Evolutionary conservation across 345 rosid species (phyloP).

Genomic region (Murraya paniculata): DNA sequence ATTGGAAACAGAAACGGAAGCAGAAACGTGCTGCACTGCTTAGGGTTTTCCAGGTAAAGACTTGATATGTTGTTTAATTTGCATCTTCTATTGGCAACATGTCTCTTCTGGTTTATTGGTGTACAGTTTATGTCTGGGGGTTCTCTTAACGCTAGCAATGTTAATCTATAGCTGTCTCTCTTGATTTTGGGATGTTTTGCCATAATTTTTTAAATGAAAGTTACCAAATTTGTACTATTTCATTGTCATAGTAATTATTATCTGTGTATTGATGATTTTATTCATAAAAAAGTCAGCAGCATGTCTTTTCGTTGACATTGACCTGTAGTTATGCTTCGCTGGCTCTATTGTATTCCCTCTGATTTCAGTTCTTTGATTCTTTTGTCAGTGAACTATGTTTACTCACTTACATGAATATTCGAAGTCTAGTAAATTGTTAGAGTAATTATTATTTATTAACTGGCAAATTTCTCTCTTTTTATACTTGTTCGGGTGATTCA

Average conservation of each 20-base stretch:
- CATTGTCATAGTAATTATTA: neutral
- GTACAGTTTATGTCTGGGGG: neutral
- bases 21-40: conserved; percentile 62
- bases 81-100: neutral
- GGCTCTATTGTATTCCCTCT: neutral
- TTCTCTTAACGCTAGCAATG: neutral
- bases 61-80: neutral
- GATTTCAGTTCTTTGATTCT: neutral
- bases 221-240: neutral
- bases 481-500: neutral
- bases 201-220: neutral
- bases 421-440: neutral
- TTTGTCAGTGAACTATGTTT: neutral
- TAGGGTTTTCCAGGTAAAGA: conserved; percentile 82
- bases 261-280: neutral
- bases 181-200: neutral
- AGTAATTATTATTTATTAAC: neutral
- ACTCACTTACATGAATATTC: neutral
- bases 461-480: neutral
- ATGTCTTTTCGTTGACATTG: neutral
- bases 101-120: neutral
- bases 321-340: neutral
- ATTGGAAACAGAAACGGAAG: conserved; percentile 78
- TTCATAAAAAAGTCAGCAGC: neutral
- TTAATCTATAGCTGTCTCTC: neutral